Evolutionary conservation across 352 stramenopile species (phyloP), one percentile per base, ranked within the genome.

Genomic region (Plasmopara muralis): DNA sequence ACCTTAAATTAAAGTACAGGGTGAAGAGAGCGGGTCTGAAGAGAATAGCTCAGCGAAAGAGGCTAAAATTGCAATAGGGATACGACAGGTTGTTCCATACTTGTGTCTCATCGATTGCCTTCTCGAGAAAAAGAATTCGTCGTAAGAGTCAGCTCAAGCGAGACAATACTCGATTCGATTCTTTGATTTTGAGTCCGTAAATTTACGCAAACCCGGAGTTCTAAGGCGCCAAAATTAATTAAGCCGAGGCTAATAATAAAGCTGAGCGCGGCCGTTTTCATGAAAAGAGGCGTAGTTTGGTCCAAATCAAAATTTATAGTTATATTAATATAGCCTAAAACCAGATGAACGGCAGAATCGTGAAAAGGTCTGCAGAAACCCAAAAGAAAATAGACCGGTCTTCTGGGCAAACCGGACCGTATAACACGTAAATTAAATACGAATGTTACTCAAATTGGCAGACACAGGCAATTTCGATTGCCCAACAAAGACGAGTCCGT

Each of bases 171-270:
- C 35, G 14, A 41, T 41, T 15, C 6, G 35, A 41, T 41, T 41
- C 35, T 41, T 41, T 7, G 14, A 15, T 7, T 41, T 41, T 5
- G 35, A 10, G 9, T 10, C 35, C 35, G 35, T 41, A n/a, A 41
- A 41, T 7, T 41, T 10, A 5, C 5, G 9, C 10, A 6, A n/a
- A n/a, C 14, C 35, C 9, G 35, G 35, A 41, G 6, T 14, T 41
- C 14, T 10, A 41, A 41, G 35, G 35, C 35, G 35, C 35, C 35
- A 41, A 41, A 41, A 41, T 41, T 10, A n/a, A 41, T n/a, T n/a
- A 41, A n/a, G 6, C 12, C 12, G 4, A n/a, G 9, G 10, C 10
- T 41, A n/a, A 41, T 41, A 5, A 41, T 41, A 41, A n/a, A 7
- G 35, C 14, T 41, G 6, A 15, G 35, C 10, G 6, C 12, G 9